phyloP scores from a whole-genome alignment of 108 stramenopile species.

The Cyclotella atomus region DNA sequence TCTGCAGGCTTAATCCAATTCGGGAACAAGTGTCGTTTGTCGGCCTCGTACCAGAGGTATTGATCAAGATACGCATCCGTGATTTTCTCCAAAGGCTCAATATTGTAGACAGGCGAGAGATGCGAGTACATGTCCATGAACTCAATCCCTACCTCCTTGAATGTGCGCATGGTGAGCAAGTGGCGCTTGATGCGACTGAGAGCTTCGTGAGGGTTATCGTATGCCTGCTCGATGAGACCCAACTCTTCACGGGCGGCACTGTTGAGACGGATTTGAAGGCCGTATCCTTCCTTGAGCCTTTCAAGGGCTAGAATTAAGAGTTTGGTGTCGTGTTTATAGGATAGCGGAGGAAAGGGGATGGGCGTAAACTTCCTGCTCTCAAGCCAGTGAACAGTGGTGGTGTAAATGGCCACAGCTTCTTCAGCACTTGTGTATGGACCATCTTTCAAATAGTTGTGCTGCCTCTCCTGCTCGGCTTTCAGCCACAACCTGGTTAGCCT shows the following conservation, averaged over 20 bases:
- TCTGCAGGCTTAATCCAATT: slow-evolving; percentile 98
- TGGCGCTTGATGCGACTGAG: slow-evolving; percentile 98
- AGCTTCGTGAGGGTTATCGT: slow-evolving; percentile 99
- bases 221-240: slow-evolving; percentile 98
- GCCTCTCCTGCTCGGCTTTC: slow-evolving; percentile 99
- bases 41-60: slow-evolving; percentile 99
- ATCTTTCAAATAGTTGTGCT: slow-evolving; percentile 99
- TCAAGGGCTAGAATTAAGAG: slow-evolving; percentile 98
- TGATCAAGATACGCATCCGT: slow-evolving; percentile 99
- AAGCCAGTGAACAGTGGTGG: slow-evolving; percentile 99
- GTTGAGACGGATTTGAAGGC: slow-evolving; percentile 93
- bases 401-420: slow-evolving; percentile 99
- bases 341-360: slow-evolving; percentile 98
- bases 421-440: slow-evolving; percentile 98
- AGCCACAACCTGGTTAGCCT: slow-evolving; percentile 98
- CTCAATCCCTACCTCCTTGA: slow-evolving; percentile 99
- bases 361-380: slow-evolving; percentile 98
- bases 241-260: slow-evolving; percentile 96
- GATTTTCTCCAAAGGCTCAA: slow-evolving; percentile 98
- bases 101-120: slow-evolving; percentile 96
- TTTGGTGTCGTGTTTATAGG: slow-evolving; percentile 99
- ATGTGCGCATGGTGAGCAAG: slow-evolving; percentile 97
- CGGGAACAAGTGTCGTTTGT: slow-evolving; percentile 97
- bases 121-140: slow-evolving; percentile 99
- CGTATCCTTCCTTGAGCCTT: slow-evolving; percentile 98